phyloP scores from a whole-genome alignment of 345 rosid genomes.

The Anacardium occidentale region DNA sequence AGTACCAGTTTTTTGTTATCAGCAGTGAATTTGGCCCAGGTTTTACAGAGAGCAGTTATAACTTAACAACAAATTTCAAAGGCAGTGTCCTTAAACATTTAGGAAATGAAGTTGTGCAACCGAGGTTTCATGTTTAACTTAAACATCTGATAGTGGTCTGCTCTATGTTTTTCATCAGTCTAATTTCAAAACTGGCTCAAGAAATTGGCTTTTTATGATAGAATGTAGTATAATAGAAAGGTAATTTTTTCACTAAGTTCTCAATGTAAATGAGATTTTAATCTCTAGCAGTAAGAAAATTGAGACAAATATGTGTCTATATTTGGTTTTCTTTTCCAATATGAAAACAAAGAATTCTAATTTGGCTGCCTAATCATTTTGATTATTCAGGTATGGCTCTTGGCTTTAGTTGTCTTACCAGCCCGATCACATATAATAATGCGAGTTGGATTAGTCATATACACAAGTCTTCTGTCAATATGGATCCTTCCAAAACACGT shows the following conservation, averaged over 20 bases:
- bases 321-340: too few relatives aligned
- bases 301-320: too few relatives aligned
- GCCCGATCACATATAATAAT: constrained; percentile 73
- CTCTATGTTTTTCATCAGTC: not conserved
- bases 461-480: constrained; percentile 63
- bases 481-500: constrained; percentile 72
- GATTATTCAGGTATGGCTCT: constrained; percentile 75
- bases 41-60: not conserved
- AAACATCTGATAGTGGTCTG: not conserved
- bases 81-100: not conserved
- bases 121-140: not conserved
- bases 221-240: not conserved
- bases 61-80: too few relatives aligned
- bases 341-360: too few relatives aligned
- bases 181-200: not conserved
- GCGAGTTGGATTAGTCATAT: constrained; percentile 76
- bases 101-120: not conserved
- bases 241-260: not conserved
- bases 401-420: constrained; percentile 85
- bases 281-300: not conserved
- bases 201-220: not conserved
- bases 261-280: not conserved
- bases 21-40: not conserved
- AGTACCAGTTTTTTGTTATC: not conserved
- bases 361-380: constrained; percentile 11